These are phyloP conservation scores for Colletotrichum plurivorum DNA, from an alignment of 2,329 filamentous ascomycete species.

Conservation along the genomic window DNA sequence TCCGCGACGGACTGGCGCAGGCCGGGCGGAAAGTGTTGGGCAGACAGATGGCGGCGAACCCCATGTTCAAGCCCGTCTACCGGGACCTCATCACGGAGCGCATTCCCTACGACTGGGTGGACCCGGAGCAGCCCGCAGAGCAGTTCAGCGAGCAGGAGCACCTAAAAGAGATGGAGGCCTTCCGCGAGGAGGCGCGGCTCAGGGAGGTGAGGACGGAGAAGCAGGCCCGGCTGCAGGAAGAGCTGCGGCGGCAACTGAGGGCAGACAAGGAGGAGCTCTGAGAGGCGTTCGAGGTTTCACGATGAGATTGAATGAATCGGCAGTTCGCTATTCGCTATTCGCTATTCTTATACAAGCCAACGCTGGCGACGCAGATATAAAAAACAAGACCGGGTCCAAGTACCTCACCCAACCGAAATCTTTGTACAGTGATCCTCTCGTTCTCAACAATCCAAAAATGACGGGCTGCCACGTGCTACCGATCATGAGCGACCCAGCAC, in stretches of 20 bases:
- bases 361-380: slow-evolving; percentile 9
- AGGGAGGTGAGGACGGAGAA: slow-evolving; percentile 31
- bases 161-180: slow-evolving; percentile 29
- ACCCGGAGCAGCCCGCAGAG: slow-evolving; percentile 19
- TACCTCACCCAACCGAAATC: background rate
- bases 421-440: background rate
- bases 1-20: slow-evolving; percentile 4
- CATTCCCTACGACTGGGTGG: slow-evolving; percentile 34
- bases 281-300: background rate
- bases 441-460: background rate
- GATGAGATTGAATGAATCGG: background rate
- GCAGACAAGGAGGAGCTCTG: slow-evolving; percentile 34
- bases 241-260: slow-evolving; percentile 14
- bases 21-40: slow-evolving; percentile 26
- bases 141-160: slow-evolving; percentile 24
- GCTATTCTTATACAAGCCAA: slow-evolving; percentile 15
- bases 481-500: background rate
- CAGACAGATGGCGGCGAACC: slow-evolving; percentile 16
- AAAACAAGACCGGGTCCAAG: background rate
- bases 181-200: slow-evolving; percentile 23
- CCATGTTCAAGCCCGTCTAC: slow-evolving; percentile 34
- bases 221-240: slow-evolving; percentile 27
- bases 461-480: too few relatives aligned
- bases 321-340: slow-evolving; percentile 7
- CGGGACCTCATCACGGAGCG: slow-evolving; percentile 36